Evolutionary conservation across 108 stramenopile species (phyloP).

Genomic region (Conticribra guillardii): DNA sequence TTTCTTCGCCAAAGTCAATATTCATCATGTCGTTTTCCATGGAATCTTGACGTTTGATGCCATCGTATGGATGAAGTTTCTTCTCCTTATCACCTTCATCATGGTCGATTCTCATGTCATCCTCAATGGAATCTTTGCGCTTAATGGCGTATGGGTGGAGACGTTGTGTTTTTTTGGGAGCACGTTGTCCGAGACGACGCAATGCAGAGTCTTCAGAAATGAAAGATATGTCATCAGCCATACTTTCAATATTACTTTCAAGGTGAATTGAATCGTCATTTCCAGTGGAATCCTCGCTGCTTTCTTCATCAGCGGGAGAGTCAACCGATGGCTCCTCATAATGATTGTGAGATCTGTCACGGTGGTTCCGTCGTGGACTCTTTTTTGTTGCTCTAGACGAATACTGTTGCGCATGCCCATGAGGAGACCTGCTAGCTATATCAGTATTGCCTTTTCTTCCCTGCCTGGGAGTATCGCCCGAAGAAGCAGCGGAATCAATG

Average conservation of each 20-base stretch:
- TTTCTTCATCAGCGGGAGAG: not conserved
- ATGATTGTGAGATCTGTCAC: too few relatives aligned
- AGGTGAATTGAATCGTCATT: constrained; percentile 3
- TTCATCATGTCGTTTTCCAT: constrained; percentile 43
- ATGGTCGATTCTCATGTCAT: constrained; percentile 33
- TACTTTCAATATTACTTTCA: not conserved
- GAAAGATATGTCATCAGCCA: constrained; percentile 36
- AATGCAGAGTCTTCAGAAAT: constrained; percentile 46
- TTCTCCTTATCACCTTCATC: not conserved
- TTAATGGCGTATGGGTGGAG: constrained; percentile 32
- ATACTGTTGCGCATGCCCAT: too few relatives aligned
- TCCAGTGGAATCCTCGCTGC: not conserved
- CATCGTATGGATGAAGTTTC: constrained; percentile 4
- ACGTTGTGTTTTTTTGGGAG: constrained; percentile 4
- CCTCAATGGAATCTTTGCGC: constrained; percentile 51
- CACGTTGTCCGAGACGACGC: constrained; percentile 14
- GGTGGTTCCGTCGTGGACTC: too few relatives aligned
- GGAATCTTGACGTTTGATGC: constrained; percentile 39
- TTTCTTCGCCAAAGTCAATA: constrained; percentile 36
- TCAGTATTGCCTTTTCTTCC: not conserved
- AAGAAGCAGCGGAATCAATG: not conserved
- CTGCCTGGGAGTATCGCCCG: not conserved
- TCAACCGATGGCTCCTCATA: too few relatives aligned
- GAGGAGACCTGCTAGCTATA: not conserved
- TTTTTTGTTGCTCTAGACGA: too few relatives aligned